Percentiles rank a stretch among this genome's conserved stretches.
phyloP scores from a whole-genome alignment of 805 yeast genomes.

The Pichia cabralensis region DNA sequence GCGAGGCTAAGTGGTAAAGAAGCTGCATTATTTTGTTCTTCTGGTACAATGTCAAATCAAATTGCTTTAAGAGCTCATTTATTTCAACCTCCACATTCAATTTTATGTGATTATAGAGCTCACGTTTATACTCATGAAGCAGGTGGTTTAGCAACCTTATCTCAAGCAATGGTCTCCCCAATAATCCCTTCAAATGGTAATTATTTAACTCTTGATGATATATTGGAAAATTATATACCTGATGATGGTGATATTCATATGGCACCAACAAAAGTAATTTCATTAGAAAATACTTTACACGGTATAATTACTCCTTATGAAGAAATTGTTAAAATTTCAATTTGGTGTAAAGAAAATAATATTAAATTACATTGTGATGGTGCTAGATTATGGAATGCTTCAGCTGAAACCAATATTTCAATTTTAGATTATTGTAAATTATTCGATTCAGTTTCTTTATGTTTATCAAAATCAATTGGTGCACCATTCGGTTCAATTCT shows the following conservation, averaged over 20 bases:
- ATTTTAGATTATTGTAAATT: constrained; percentile 59
- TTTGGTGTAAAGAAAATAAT: constrained; percentile 52
- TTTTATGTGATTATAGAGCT: constrained; percentile 77
- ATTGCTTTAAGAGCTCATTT: constrained; percentile 69
- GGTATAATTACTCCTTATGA: constrained; percentile 76
- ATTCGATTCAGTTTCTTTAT: constrained; percentile 84
- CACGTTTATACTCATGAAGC: constrained; percentile 84
- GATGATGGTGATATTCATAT: constrained; percentile 79
- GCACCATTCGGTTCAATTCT: constrained; percentile 90
- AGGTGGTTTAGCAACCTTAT: constrained; percentile 81
- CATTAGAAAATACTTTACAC: constrained; percentile 81
- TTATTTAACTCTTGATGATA: constrained; percentile 73
- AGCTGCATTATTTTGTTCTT: constrained; percentile 73
- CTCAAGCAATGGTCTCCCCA: constrained; percentile 87
- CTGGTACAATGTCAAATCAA: constrained; percentile 90
- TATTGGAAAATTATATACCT: constrained; percentile 45
- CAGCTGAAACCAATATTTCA: constrained; percentile 59
- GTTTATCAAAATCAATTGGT: constrained; percentile 82
- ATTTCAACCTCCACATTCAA: constrained; percentile 71
- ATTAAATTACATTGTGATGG: constrained; percentile 80
- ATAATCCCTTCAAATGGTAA: constrained; percentile 68
- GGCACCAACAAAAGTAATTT: constrained; percentile 80
- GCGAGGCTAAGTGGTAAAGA: constrained; percentile 67
- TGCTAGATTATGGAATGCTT: constrained; percentile 87
- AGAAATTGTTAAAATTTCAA: constrained; percentile 60